These are phyloP conservation scores for Odonthalia washingtoniensis DNA, from an alignment of 31 red algal genomes.

Conservation along the genomic window DNA sequence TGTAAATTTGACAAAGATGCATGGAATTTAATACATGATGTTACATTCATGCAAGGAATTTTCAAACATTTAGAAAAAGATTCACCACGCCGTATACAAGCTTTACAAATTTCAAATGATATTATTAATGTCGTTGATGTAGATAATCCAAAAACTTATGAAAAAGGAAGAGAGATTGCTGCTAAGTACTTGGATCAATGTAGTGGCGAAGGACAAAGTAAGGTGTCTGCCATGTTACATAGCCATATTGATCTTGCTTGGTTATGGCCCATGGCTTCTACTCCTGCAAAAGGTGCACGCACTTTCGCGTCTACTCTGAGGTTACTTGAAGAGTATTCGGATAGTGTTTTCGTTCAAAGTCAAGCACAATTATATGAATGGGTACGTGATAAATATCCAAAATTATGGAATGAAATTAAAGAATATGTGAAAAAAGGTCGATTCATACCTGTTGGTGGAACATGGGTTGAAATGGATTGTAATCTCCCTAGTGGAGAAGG, in stretches of 20 bases:
- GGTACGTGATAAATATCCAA: constrained; percentile 71
- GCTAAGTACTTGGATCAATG: constrained; percentile 40
- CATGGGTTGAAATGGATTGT: constrained; percentile 90
- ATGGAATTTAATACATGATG: constrained; percentile 82
- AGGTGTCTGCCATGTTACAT: constrained; percentile 68
- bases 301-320: constrained; percentile 75
- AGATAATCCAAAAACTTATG: constrained; percentile 33
- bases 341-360: constrained; percentile 66
- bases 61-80: constrained; percentile 55
- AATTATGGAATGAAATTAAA: constrained; percentile 59
- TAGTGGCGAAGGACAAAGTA: constrained; percentile 40
- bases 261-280: constrained; percentile 81
- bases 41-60: constrained; percentile 61
- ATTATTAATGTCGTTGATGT: constrained; percentile 78
- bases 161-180: constrained; percentile 41
- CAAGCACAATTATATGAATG: constrained; percentile 83
- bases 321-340: constrained; percentile 69
- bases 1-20: constrained; percentile 59
- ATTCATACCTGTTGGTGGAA: constrained; percentile 72
- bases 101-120: constrained; percentile 65
- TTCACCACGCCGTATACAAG: constrained; percentile 50
- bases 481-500: constrained; percentile 83
- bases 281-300: constrained; percentile 76
- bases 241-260: constrained; percentile 87
- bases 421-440: constrained; percentile 45